Percentiles rank a stretch among this genome's conserved stretches.
Conservation (phyloP, 495 filamentous ascomycete species). For the Cercophora sp. region DNA sequence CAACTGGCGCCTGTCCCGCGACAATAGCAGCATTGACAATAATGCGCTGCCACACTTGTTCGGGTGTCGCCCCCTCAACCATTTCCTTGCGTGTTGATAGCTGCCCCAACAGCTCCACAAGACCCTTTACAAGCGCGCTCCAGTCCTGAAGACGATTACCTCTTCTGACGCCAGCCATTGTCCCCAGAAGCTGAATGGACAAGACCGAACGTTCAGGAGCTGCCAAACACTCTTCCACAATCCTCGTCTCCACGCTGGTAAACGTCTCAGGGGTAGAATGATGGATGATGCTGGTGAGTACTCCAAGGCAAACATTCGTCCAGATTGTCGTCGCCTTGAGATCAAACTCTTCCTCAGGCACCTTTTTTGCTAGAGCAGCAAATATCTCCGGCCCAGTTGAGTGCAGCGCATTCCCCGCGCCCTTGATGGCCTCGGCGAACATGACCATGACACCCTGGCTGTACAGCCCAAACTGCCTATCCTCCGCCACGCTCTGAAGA, state of each 20-base stretch:
- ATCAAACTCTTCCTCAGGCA: conserved; percentile 47
- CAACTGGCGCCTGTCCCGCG: conserved; percentile 73
- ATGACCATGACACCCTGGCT: conserved; percentile 85
- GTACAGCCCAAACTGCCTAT: conserved; percentile 57
- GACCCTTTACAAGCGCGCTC: conserved; percentile 56
- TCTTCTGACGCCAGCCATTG: conserved; percentile 68
- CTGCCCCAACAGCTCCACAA: conserved; percentile 52
- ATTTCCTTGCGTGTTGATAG: conserved; percentile 31
- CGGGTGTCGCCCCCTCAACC: conserved; percentile 37
- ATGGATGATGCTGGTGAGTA: conserved; percentile 76
- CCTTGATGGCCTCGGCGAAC: conserved; percentile 83
- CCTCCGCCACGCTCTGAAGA: conserved; percentile 49
- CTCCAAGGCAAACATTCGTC: conserved; percentile 65
- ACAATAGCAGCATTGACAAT: conserved; percentile 64
- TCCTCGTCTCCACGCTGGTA: conserved; percentile 53
- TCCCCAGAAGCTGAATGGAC: conserved; percentile 61
- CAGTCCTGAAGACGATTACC: conserved; percentile 72
- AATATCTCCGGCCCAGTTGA: conserved; percentile 74
- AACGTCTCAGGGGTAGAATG: conserved; percentile 71
- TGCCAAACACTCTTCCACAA: conserved; percentile 45
- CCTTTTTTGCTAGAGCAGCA: conserved; percentile 51
- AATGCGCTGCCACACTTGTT: conserved; percentile 49
- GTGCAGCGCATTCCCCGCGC: conserved; percentile 72
- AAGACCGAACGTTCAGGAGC: conserved; percentile 41
- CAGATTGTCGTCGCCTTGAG: conserved; percentile 42